Conservation (phyloP, 2,329 filamentous ascomycete species). For the Cercospora zeina region DNA sequence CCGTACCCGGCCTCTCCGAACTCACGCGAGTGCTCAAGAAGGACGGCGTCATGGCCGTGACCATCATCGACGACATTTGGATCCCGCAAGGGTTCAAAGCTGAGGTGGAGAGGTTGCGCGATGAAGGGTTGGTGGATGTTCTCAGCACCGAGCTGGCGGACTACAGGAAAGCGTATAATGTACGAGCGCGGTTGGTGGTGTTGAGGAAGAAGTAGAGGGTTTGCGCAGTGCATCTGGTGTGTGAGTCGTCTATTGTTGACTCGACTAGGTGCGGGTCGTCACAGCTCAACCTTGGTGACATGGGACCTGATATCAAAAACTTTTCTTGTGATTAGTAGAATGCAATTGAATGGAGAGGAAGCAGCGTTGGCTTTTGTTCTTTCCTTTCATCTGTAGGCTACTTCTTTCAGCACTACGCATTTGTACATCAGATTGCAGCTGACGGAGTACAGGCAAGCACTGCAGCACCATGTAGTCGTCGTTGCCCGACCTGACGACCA, state of each 20-base stretch:
- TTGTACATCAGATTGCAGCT: too few species aligned
- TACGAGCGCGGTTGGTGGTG: conserved; percentile 31
- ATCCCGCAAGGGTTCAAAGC: conserved; percentile 50
- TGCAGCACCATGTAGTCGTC: too few species aligned
- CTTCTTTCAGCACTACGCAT: too few species aligned
- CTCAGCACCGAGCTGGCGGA: conserved; percentile 38
- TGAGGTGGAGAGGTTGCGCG: conserved; percentile 46
- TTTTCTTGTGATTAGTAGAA: background rate
- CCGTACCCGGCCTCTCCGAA: conserved; percentile 51
- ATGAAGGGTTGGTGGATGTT: conserved; percentile 42
- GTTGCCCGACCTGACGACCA: too few species aligned
- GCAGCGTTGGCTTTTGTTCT: too few species aligned
- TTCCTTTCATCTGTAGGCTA: too few species aligned
- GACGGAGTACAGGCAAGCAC: too few species aligned
- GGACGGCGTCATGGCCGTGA: conserved; percentile 54
- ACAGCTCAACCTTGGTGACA: conserved; percentile 16
- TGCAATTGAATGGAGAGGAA: background rate
- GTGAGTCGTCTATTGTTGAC: too few species aligned
- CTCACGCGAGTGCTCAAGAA: conserved; percentile 53
- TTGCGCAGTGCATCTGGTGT: too few species aligned
- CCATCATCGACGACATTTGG: conserved; percentile 55
- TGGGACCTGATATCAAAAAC: background rate
- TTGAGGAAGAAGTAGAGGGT: conserved; percentile 30
- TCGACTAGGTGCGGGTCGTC: conserved; percentile 1
- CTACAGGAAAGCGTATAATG: conserved; percentile 36